These are phyloP conservation scores for Kazachstania africana DNA, from an alignment of 805 yeast species.

Conservation along the genomic window DNA sequence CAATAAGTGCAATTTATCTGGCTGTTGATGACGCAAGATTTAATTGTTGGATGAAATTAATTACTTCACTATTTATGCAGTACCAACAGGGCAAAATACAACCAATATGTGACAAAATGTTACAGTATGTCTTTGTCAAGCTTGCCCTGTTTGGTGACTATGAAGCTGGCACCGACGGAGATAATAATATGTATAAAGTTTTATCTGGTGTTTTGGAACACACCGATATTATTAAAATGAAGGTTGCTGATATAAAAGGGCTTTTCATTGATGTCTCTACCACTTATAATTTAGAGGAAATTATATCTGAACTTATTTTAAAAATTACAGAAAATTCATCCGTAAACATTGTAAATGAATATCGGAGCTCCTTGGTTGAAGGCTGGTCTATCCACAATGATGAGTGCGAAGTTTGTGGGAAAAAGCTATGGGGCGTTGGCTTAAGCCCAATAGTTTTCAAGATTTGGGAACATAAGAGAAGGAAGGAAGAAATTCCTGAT, in stretches of 20 bases:
- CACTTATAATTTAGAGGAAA: conserved; percentile 54
- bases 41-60: conserved; percentile 15
- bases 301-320: conserved; percentile 39
- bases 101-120: conserved; percentile 6
- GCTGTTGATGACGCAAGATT: neutral
- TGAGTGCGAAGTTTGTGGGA: conserved; percentile 71
- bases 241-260: conserved; percentile 46
- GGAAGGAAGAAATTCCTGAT: conserved; percentile 13
- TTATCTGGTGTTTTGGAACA: conserved; percentile 43
- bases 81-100: neutral
- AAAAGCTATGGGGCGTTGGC: conserved; percentile 57
- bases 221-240: conserved; percentile 36
- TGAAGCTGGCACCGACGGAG: conserved; percentile 1
- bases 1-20: neutral
- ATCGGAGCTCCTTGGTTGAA: conserved; percentile 31
- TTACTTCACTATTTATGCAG: conserved; percentile 12
- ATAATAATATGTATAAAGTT: conserved; percentile 40
- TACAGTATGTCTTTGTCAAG: conserved; percentile 14
- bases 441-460: conserved; percentile 37
- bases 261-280: conserved; percentile 52
- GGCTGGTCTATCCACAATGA: conserved; percentile 56
- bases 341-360: conserved; percentile 31
- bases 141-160: conserved; percentile 12
- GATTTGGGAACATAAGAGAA: conserved; percentile 42
- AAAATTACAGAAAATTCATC: conserved; percentile 47